Evolutionary conservation across 208 protist genomes (phyloP).

Genomic region (Leishmania guyanensis): DNA sequence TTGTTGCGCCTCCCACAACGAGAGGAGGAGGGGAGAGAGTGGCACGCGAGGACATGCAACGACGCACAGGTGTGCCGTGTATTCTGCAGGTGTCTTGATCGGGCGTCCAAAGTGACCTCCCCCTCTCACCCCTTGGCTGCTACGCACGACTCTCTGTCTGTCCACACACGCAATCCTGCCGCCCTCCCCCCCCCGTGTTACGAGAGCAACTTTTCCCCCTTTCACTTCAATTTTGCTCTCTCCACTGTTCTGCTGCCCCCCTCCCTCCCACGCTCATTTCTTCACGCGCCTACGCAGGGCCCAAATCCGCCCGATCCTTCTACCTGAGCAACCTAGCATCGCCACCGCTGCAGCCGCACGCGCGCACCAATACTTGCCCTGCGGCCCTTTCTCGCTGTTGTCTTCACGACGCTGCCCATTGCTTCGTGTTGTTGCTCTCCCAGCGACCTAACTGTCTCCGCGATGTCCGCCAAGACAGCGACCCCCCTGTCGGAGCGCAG

Average conservation of each 20-base stretch:
- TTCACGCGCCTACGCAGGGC: not conserved
- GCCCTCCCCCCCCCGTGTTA: not conserved
- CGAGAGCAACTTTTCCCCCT: not conserved
- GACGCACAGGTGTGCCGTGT: not conserved
- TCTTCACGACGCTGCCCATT: not conserved
- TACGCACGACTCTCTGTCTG: not conserved
- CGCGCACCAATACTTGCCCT: not conserved
- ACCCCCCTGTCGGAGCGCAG: constrained; percentile 30
- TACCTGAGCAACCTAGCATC: not conserved
- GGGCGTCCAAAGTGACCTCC: not conserved
- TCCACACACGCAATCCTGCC: not conserved
- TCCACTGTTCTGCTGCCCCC: not conserved
- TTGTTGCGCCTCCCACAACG: not conserved
- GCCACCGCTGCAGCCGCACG: not conserved
- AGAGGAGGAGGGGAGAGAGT: not conserved
- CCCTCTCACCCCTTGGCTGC: not conserved
- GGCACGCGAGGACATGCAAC: not conserved
- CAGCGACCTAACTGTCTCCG: not conserved
- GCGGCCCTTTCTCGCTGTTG: not conserved
- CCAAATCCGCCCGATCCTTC: not conserved
- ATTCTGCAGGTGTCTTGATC: not conserved
- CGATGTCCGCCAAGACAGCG: constrained; percentile 27
- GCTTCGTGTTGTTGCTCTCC: not conserved
- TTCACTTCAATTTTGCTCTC: not conserved
- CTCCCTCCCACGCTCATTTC: not conserved